Evolutionary conservation across 2,329 filamentous ascomycete species (phyloP).

Genomic region (Ophiostoma sp.): DNA sequence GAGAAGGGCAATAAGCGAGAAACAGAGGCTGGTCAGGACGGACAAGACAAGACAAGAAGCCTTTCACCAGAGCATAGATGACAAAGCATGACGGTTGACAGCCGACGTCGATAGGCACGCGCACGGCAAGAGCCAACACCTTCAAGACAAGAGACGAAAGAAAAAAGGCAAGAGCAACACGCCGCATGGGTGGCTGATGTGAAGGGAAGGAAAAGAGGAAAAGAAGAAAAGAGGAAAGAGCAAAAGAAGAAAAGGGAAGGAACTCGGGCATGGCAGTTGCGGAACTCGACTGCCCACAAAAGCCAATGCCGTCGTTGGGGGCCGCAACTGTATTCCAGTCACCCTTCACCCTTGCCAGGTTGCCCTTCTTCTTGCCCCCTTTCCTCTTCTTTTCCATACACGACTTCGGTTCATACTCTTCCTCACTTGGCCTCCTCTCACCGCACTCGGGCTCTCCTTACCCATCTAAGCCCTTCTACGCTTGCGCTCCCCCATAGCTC

Average conservation of each 20-base stretch:
- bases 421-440: not conserved
- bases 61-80: not conserved
- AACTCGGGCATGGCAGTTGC: not conserved
- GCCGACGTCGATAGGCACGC: too few relatives aligned
- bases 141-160: too few relatives aligned
- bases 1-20: conserved; percentile 9
- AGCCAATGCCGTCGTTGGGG: conserved; percentile 4
- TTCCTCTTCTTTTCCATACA: not conserved
- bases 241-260: not conserved
- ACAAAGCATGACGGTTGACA: not conserved
- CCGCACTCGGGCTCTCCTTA: too few relatives aligned
- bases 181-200: too few relatives aligned
- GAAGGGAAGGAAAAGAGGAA: too few relatives aligned
- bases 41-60: not conserved
- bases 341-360: not conserved
- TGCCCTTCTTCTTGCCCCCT: not conserved
- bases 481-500: not conserved
- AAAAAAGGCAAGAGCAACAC: too few relatives aligned
- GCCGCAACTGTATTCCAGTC: conserved; percentile 4
- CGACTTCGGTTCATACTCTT: not conserved
- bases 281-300: not conserved
- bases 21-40: not conserved
- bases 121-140: too few relatives aligned
- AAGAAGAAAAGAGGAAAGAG: not conserved
- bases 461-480: not conserved